Base-by-base conservation (phyloP, 805 yeast species). In the Clavispora phyllophila region DNA sequence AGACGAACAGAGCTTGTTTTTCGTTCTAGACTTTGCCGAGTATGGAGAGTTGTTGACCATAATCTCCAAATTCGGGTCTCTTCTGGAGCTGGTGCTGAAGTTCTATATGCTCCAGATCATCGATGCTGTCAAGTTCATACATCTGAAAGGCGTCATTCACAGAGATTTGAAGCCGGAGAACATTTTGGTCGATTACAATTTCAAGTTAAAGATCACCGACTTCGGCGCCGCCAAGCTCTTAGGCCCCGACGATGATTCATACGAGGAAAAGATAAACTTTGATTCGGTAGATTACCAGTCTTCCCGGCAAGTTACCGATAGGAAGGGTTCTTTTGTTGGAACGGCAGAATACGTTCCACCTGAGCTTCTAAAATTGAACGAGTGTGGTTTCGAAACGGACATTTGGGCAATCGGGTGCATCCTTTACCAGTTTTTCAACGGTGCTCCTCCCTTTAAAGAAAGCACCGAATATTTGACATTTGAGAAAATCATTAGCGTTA, bases 271-370 rank as follows among this genome's bases (percentile, higher is more conserved):
- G 10, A 58, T 67, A 24, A 70, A 65, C 42, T 64, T 61, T 47
- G 60, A 58, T 35, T 52, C 55, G 17, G 52, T 62, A 5, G 46
- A 46, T 23, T 42, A 43, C 33, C 39, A 38, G 12, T 23, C 33
- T 29, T 13, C 25, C 3, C 23, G 19, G 5, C 57, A 58, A 14
- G 57, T 55, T n/a, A 42, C 47, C 12, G 53, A 48, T 15, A 47
- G 70, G n/a, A 62, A 62, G 43, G 73, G 70, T 18, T 89, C 97
- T 0, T 93, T 91, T 68, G 98, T 91, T 3, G 99, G 99, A 0
- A 91, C 99, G 1, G 98, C 98, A 0, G 97, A 90, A 58, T 90
- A 90, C 57, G 96, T 93, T 2, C 83, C 96, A 0, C 99, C 98
- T 0, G 99, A 93, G 61, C 67, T 93, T 32, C 68, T 93, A 38